Evolutionary conservation across 2,329 filamentous ascomycete genomes (phyloP), one percentile per base, ranked within the genome.

Genomic region (Trichoderma harzianum): DNA sequence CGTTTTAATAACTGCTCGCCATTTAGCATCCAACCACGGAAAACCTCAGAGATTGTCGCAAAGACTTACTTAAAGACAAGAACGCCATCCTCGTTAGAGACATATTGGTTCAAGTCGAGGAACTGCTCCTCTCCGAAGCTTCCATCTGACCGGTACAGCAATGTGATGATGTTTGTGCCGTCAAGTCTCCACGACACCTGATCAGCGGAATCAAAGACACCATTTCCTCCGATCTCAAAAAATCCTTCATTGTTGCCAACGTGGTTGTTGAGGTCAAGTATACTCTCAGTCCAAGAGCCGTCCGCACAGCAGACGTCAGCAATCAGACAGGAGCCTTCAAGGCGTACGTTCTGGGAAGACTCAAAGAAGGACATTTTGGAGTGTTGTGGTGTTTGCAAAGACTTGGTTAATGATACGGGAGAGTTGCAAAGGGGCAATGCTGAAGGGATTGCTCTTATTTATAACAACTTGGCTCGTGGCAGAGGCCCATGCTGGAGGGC

Each of bases 261-360:
- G 6, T 68, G 55, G 11, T 68, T 58, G 32, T 72, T 68, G 28
- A 72, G 43, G 26, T 68, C 57, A 18, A 72, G 39, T 4, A 18
- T 11, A 32, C 55, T 60, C n/a, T 68, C 70, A 21, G 47, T 32
- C 64, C 57, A 63, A 21, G 43, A 26, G 32, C 64, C 63, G 11
- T 57, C 64, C 14, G n/a, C 70, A 3, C 32, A 21, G 30, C 24
- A 32, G 12, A 72, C 36, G 36, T 68, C 39, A 28, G 63, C 64
- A 66, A 53, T 7, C n/a, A 72, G 57, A 18, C 16, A 16, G 0
- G 69, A 71, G 69, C 69, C 69, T 10, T 71, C 69, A 39, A 71
- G 69, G 62, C 62, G 62, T 12, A 30, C 63, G 16, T 72, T 67
- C 43, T 68, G 70, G 39, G 70, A 55, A 12, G 64, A 57, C 14